These are phyloP conservation scores for Xanthoconium purpureum DNA, from an alignment of 768 basidiomycete species.

Conservation along the genomic window DNA sequence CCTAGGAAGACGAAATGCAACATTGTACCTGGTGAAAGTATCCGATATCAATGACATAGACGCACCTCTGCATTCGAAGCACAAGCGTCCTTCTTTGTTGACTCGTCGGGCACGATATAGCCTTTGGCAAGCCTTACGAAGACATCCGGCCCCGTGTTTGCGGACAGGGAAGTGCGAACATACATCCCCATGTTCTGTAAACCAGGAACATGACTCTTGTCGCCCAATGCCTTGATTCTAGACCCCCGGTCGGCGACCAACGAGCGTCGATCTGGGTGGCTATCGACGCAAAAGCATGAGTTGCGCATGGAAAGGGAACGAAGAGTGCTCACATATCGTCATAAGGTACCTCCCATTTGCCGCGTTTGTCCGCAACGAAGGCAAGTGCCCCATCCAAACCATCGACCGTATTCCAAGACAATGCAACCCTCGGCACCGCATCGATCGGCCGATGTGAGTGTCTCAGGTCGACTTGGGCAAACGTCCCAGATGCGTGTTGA, in stretches of 20 bases:
- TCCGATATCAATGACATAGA: not conserved
- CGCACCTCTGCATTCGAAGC: slow-evolving; percentile 56
- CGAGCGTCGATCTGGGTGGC: slow-evolving; percentile 34
- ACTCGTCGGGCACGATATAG: slow-evolving; percentile 45
- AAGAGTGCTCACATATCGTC: slow-evolving; percentile 66
- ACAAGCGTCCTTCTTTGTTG: slow-evolving; percentile 50
- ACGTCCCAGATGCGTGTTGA: slow-evolving; percentile 70
- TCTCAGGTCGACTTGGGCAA: slow-evolving; percentile 76
- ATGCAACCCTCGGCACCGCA: slow-evolving; percentile 56
- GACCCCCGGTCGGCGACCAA: slow-evolving; percentile 29
- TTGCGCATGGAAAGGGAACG: not conserved
- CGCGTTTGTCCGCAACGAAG: slow-evolving; percentile 58
- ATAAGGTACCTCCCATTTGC: slow-evolving; percentile 66
- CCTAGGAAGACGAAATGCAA: slow-evolving; percentile 30
- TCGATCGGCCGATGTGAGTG: slow-evolving; percentile 63
- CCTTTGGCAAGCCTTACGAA: slow-evolving; percentile 62
- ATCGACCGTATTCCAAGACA: slow-evolving; percentile 55
- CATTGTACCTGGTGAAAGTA: not conserved
- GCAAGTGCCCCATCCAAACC: slow-evolving; percentile 51
- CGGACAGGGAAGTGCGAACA: slow-evolving; percentile 12
- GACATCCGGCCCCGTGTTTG: slow-evolving; percentile 32
- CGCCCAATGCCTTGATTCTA: slow-evolving; percentile 58
- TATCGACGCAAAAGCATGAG: slow-evolving; percentile 20
- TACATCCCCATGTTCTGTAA: slow-evolving; percentile 60
- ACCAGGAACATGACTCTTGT: slow-evolving; percentile 46